These are phyloP conservation scores for Colletotrichum horii DNA, from an alignment of 2,329 filamentous ascomycete genomes.

Conservation along the genomic window DNA sequence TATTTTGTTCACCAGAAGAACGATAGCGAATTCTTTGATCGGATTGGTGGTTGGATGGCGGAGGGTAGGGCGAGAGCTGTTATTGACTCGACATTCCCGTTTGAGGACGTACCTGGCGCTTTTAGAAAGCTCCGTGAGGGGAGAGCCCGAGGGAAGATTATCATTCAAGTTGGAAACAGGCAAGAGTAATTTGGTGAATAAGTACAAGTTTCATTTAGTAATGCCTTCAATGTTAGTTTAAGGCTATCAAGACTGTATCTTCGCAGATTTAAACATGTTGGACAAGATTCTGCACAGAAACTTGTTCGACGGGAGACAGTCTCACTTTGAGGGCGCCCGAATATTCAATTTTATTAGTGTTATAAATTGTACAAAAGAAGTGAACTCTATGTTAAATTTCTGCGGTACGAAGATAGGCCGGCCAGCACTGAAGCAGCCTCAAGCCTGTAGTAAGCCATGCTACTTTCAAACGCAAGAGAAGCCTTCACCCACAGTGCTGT, in stretches of 20 bases:
- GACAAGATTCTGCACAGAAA: accelerated
- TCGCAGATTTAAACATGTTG: not conserved
- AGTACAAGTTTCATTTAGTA: not conserved
- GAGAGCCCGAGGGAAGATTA: constrained; percentile 28
- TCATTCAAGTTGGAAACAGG: constrained; percentile 16
- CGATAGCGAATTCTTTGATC: not conserved
- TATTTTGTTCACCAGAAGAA: constrained; percentile 18
- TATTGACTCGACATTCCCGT: constrained; percentile 26
- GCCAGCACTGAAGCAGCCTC: not conserved
- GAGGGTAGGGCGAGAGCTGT: constrained; percentile 27
- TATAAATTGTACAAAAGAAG: not conserved
- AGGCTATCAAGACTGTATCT: too few species aligned
- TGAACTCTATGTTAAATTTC: not conserved
- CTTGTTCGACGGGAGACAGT: accelerated
- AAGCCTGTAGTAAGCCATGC: too few species aligned
- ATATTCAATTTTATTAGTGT: not conserved
- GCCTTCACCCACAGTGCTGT: not conserved
- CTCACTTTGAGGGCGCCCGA: not conserved
- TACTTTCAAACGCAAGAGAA: too few species aligned
- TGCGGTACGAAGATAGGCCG: too few species aligned
- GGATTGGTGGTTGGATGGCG: constrained; percentile 28
- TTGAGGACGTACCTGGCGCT: constrained; percentile 26
- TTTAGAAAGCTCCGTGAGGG: constrained; percentile 27
- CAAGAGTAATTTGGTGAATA: too few species aligned
- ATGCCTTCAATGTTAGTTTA: not conserved